Base-by-base conservation (phyloP, 2,329 filamentous ascomycete genomes). In the Colletotrichum salicis region DNA sequence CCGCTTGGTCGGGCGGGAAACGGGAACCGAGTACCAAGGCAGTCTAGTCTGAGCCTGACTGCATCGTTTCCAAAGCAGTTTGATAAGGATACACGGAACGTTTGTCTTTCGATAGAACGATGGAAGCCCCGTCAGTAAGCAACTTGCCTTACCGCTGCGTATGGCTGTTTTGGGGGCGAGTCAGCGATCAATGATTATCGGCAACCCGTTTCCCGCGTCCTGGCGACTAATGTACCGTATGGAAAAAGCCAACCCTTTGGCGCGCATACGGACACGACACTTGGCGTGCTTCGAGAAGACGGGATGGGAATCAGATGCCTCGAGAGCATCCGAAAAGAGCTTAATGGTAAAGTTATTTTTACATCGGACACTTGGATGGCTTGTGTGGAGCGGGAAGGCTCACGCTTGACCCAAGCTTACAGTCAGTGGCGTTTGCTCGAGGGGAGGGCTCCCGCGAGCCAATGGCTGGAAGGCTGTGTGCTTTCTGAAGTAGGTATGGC, bases 341-440 rank as follows among this genome's bases (percentile, higher is more conserved):
- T 24, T 24, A 52, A 52, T 19, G 11, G 45, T 31, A 62, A 22
- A 35, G 45, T 62, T 62, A 52, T 62, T 62, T 62, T 52, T 52
- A 62, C 29, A 27, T 52, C 5, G 59, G 27, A 27, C n/a, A 24
- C 11, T 35, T 37, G 61, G 13, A 27, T 22, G 51, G n/a, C 45
- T 64, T 29, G 5, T 54, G 48, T 31, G n/a, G 48, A 54, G 22
- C 31, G 31, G 60, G 29, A n/a, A 29, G 22, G 45, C 15, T 24
- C n/a, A 13, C 45, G 48, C 60, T 63, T 63, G 60, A 31, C 45
- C 45, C 27, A 31, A n/a, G 60, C 60, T 55, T n/a, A 33, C 22
- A 41, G 48, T 54, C 22, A 54, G 60, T 37, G 60, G 48, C 60
- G 45, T 63, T 24, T n/a, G 29, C 27, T 51, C 48, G 27, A 24